Conservation (phyloP, 306 rosid genomes). For the Vigna reflexopilosa region DNA sequence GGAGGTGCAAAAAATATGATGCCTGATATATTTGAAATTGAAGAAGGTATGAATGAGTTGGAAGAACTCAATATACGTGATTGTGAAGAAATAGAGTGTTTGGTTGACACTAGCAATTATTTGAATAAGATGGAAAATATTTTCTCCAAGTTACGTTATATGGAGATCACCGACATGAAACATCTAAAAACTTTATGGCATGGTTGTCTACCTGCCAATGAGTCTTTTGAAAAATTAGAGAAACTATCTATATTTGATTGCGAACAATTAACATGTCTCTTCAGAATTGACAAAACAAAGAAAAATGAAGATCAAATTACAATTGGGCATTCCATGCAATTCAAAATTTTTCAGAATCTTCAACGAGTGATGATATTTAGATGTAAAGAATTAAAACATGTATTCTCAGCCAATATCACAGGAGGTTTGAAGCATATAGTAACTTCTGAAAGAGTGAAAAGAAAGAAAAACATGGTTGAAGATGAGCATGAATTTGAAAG, state of each 20-base stretch:
- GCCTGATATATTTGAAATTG: not conserved
- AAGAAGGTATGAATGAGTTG: slow-evolving; percentile 11
- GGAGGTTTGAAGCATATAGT: not conserved
- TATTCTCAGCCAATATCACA: no score
- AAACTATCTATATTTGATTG: not conserved
- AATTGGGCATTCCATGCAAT: not conserved
- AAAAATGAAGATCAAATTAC: no score
- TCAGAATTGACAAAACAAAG: not conserved
- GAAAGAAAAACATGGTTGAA: not conserved
- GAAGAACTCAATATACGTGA: fast-evolving
- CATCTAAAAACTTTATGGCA: not conserved
- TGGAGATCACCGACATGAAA: not conserved
- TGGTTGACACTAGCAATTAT: not conserved
- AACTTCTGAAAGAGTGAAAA: not conserved
- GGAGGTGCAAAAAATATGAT: slow-evolving; percentile 2
- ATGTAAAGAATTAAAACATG: not conserved
- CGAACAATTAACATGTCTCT: slow-evolving; percentile 1
- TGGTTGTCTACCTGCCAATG: not conserved
- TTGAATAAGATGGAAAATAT: not conserved
- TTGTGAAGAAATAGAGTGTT: slow-evolving; percentile 2
- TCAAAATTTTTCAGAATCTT: slow-evolving; percentile 38
- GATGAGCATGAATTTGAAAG: not conserved
- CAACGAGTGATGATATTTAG: not conserved
- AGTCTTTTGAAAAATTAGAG: slow-evolving; percentile 24
- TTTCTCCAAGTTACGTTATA: slow-evolving; percentile 27